phyloP scores from a whole-genome alignment of 2,329 filamentous ascomycete species.

The Thelonectria olida region DNA sequence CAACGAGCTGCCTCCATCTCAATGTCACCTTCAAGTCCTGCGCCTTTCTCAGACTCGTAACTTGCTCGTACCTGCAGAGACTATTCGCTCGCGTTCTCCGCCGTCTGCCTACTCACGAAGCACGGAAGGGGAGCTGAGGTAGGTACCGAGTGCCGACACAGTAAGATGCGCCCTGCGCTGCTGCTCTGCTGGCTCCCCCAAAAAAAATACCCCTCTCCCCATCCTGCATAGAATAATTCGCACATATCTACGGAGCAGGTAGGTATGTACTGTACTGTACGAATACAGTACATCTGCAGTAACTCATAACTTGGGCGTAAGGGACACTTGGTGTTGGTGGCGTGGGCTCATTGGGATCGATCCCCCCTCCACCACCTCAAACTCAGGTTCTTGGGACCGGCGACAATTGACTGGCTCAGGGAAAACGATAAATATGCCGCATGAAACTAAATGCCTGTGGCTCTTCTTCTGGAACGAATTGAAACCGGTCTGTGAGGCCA shows the following conservation, averaged over 20 bases:
- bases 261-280: not conserved
- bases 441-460: not conserved
- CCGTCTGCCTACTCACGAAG: not conserved
- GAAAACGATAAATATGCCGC: not conserved
- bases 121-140: not conserved
- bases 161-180: not conserved
- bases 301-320: conserved; percentile 14
- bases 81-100: not conserved
- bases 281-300: not conserved
- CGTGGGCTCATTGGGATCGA: conserved; percentile 18
- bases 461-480: conserved; percentile 3
- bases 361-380: conserved; percentile 1
- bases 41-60: not conserved
- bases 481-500: not conserved
- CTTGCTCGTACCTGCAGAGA: not conserved
- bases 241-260: not conserved
- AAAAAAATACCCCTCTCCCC: not conserved
- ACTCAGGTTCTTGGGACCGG: not conserved
- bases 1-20: not conserved
- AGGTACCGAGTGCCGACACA: conserved; percentile 11
- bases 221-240: not conserved
- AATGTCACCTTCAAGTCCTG: too few relatives aligned
- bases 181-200: not conserved
- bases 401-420: conserved; percentile 9
- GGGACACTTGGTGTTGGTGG: conserved; percentile 11